Conservation (phyloP, 2,329 filamentous ascomycete species). For the Thielaviopsis musarum region DNA sequence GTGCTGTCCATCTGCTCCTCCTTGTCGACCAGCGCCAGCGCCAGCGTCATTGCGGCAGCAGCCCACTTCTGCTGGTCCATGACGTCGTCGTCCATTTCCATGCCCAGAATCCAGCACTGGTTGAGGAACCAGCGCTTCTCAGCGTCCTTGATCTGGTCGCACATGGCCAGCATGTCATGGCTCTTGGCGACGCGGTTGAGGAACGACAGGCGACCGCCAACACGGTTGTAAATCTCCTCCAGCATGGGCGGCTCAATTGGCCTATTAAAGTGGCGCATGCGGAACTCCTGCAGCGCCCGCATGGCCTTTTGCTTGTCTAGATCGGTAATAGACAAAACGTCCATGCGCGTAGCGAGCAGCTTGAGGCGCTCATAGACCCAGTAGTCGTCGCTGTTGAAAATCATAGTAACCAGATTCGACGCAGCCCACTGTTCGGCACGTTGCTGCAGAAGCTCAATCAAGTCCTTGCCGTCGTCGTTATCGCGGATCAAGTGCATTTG, state of each 20-base stretch:
- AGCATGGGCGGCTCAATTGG: conserved; percentile 36
- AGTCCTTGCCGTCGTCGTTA: conserved; percentile 79
- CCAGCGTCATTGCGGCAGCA: conserved; percentile 83
- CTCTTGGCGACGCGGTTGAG: conserved; percentile 83
- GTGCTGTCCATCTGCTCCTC: conserved; percentile 48
- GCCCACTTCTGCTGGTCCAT: conserved; percentile 98
- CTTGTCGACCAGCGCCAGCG: conserved; percentile 73
- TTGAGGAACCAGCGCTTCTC: conserved; percentile 67
- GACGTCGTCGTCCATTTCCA: conserved; percentile 83
- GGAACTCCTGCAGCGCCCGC: conserved; percentile 59
- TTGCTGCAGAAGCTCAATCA: conserved; percentile 89
- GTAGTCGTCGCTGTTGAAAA: conserved; percentile 95
- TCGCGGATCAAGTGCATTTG: conserved; percentile 82
- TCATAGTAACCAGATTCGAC: conserved; percentile 71
- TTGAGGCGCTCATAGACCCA: conserved; percentile 96
- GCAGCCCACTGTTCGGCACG: conserved; percentile 94
- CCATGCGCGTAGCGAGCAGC: conserved; percentile 84
- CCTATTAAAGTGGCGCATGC: conserved; percentile 61
- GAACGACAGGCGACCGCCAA: conserved; percentile 79
- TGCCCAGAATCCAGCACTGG: conserved; percentile 57
- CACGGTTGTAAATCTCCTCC: conserved; percentile 65
- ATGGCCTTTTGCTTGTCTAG: conserved; percentile 65
- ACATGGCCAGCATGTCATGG: conserved; percentile 60
- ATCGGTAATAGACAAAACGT: conserved; percentile 74
- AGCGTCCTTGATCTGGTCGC: conserved; percentile 48